These are phyloP conservation scores for Solidago caesia DNA, from an alignment of 129 eudicot species.

Conservation along the genomic window DNA sequence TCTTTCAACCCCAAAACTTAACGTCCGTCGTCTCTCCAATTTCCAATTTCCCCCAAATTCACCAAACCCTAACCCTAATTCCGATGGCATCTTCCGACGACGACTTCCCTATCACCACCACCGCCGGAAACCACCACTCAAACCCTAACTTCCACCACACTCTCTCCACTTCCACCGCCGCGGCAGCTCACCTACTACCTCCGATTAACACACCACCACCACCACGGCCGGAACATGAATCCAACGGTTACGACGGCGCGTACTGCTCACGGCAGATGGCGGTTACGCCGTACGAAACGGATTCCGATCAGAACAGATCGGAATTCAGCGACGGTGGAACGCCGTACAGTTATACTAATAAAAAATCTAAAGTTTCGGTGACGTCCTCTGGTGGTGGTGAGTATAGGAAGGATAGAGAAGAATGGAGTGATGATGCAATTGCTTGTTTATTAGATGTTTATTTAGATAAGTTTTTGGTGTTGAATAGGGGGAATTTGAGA, in stretches of 20 bases:
- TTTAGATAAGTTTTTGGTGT: constrained; percentile 66
- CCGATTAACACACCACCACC: constrained; percentile 36
- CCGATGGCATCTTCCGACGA: constrained; percentile 77
- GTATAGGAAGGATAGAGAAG: constrained; percentile 88
- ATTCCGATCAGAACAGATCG: constrained; percentile 49
- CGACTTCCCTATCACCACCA: constrained; percentile 68
- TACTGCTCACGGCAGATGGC: constrained; percentile 35
- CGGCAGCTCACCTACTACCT: constrained; percentile 35
- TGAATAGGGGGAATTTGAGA: constrained; percentile 86
- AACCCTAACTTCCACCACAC: constrained; percentile 46
- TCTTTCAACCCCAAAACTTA: constrained; percentile 35
- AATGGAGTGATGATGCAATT: constrained; percentile 92
- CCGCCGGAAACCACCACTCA: constrained; percentile 34
- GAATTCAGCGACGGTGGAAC: constrained; percentile 67
- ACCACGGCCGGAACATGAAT: constrained; percentile 25
- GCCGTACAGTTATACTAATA: constrained; percentile 40
- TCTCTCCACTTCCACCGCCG: constrained; percentile 17
- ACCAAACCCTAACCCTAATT: constrained; percentile 46
- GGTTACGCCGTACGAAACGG: constrained; percentile 45
- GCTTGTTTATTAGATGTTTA: constrained; percentile 81
- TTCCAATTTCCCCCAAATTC: constrained; percentile 29
- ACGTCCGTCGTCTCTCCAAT: constrained; percentile 41
- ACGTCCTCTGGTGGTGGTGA: constrained; percentile 52
- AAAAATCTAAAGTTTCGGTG: constrained; percentile 39
- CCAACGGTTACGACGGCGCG: constrained; percentile 43